Evolutionary conservation across 139 green algal species (phyloP), one percentile per base, ranked within the genome.

Genomic region (Coelastrella sp.): DNA sequence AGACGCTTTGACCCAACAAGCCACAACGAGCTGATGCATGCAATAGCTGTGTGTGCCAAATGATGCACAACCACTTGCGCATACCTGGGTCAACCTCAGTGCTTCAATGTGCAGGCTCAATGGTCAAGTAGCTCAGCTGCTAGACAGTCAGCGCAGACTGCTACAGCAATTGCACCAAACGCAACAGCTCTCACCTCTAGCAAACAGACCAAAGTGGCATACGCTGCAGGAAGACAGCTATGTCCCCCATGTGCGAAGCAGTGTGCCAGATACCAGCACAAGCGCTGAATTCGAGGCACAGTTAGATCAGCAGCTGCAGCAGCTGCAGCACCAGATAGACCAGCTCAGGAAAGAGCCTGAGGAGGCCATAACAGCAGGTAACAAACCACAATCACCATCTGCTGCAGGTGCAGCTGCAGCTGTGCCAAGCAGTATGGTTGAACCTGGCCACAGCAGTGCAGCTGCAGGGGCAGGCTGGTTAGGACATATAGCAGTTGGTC

Each of bases 71-170:
- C n/a, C n/a, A n/a, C n/a, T n/a, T n/a, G n/a, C n/a, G n/a, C n/a
- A n/a, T n/a, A n/a, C n/a, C n/a, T n/a, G n/a, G n/a, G n/a, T n/a
- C n/a, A n/a, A n/a, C n/a, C n/a, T n/a, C n/a, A n/a, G n/a, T n/a
- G n/a, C n/a, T n/a, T n/a, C 48, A 1, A 2, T 13, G 4, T 59
- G 68, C 68, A 77, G 68, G 37, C 27, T 77, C 13, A 57, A 30
- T 4, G 40, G 30, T 15, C 68, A 77, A 38, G 68, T 77, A 17
- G 38, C 53, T 23, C 68, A 77, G 40, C 27, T 77, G 68, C 40
- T 77, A 34, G 68, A n/a, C 68, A 77, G 68, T 48, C 68, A 77
- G 37, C 15, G 23, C 43, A 53, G 57, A 48, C 68, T 77, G 38
- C 21, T 77, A 38, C 38, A 77, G 38, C 53, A 64, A 21, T 27